Evolutionary conservation across 345 rosid species (phyloP).

Genomic region (Aquilaria sinensis): DNA sequence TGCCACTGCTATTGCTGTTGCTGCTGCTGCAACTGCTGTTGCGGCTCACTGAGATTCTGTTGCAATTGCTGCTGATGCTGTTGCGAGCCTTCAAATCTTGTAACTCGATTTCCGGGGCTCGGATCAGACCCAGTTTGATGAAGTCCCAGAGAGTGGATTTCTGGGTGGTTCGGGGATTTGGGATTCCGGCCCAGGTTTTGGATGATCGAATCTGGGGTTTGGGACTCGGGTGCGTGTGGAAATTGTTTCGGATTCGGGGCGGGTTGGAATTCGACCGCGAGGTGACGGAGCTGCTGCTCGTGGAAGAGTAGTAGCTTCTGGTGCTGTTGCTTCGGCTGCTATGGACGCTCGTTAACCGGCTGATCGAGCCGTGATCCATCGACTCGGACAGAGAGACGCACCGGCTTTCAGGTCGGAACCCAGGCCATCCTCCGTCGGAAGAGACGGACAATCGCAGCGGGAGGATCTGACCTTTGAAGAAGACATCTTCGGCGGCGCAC

Average conservation of each 20-base stretch:
- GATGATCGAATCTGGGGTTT: conserved; percentile 59
- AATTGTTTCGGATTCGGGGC: conserved; percentile 32
- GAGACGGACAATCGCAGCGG: conserved; percentile 62
- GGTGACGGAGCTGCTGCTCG: conserved; percentile 8
- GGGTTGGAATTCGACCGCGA: conserved; percentile 20
- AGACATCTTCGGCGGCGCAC: conserved; percentile 72
- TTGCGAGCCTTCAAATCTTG: conserved; percentile 39
- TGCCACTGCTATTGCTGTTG: conserved; percentile 31
- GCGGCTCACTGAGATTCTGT: conserved; percentile 40
- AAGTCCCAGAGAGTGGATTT: conserved; percentile 68
- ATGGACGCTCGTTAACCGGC: conserved; percentile 20
- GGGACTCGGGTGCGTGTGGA: conserved; percentile 60
- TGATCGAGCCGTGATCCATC: conserved; percentile 29
- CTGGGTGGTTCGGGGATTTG: conserved; percentile 25
- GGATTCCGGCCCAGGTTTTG: conserved; percentile 21
- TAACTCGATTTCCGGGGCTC: conserved; percentile 71
- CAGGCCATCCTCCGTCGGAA: conserved; percentile 28
- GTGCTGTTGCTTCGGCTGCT: conserved; percentile 42
- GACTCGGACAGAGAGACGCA: conserved; percentile 49
- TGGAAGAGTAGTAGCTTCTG: conserved; percentile 28
- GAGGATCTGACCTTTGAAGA: conserved; percentile 62
- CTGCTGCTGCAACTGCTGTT: conserved; percentile 50
- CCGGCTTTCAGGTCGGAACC: conserved; percentile 14
- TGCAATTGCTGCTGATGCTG: conserved; percentile 21
- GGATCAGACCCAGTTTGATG: conserved; percentile 59